Conservation (phyloP, 176 grass and related monocot genomes). For the Bonia amplexicaulis region DNA sequence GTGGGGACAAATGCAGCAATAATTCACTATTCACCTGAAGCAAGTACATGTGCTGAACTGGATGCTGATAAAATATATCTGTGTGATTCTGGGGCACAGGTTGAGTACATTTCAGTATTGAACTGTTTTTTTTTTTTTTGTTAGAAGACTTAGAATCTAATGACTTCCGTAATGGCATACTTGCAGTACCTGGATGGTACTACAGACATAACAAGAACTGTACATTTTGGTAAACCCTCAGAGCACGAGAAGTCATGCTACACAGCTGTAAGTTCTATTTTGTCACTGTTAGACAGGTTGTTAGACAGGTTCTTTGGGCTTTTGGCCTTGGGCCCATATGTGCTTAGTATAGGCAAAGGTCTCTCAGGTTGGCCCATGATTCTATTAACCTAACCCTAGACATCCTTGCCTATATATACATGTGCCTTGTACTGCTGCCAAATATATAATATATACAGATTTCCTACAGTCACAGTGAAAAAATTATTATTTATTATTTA, state of each 20-base stretch:
- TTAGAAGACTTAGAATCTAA: slow-evolving; percentile 16
- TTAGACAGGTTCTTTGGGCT: too few species aligned
- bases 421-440: too few species aligned
- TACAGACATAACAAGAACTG: slow-evolving; percentile 97
- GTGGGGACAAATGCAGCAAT: slow-evolving; percentile 95
- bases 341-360: too few species aligned
- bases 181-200: slow-evolving; percentile 93
- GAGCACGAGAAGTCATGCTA: slow-evolving; percentile 91
- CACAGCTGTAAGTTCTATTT: slow-evolving; percentile 69
- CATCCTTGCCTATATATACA: too few species aligned
- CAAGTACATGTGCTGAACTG: slow-evolving; percentile 75
- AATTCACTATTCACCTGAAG: slow-evolving; percentile 87
- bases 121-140: slow-evolving; percentile 20
- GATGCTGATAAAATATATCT: slow-evolving; percentile 98
- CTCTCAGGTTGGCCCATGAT: too few species aligned
- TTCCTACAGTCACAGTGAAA: too few species aligned
- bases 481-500: background rate
- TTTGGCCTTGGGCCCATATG: too few species aligned
- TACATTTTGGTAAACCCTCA: slow-evolving; percentile 98
- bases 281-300: too few species aligned
- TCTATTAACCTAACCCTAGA: too few species aligned
- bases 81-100: slow-evolving; percentile 96
- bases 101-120: slow-evolving; percentile 29
- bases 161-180: slow-evolving; percentile 13
- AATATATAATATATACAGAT: too few species aligned